These are phyloP conservation scores for Septoria petroselini DNA, from an alignment of 2,329 filamentous ascomycete species.

Conservation along the genomic window DNA sequence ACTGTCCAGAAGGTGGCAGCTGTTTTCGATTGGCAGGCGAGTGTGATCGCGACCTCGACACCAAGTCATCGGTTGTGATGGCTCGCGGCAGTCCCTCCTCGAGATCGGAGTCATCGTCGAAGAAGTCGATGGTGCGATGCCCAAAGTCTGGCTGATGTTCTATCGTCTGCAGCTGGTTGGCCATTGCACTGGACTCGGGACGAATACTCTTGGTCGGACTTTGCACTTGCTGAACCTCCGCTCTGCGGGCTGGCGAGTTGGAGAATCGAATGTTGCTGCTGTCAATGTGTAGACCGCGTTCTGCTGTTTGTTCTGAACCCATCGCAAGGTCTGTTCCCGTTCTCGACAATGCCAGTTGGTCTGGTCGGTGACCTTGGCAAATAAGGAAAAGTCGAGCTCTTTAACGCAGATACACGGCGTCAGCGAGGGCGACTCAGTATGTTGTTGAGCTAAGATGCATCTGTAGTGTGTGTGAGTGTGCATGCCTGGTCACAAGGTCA, in stretches of 20 bases:
- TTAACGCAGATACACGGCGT: neutral
- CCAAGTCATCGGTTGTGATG: conserved; percentile 2
- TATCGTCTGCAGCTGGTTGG: conserved; percentile 30
- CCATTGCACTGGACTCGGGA: conserved; percentile 28
- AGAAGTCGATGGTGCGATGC: conserved; percentile 37
- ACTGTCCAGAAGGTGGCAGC: conserved; percentile 20
- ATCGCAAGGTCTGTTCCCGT: too few relatives aligned
- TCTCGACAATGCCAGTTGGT: too few relatives aligned
- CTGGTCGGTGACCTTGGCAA: conserved; percentile 1
- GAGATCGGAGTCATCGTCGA: conserved; percentile 36
- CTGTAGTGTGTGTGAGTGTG: conserved; percentile 8
- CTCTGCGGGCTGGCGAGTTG: conserved; percentile 37
- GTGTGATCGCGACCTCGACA: conserved; percentile 10
- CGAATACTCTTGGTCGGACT: conserved; percentile 40
- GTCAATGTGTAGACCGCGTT: conserved; percentile 11
- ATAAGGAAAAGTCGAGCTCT: neutral
- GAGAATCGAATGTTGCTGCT: conserved; percentile 29
- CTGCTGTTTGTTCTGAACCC: conserved; percentile 2
- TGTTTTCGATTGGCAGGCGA: conserved; percentile 25
- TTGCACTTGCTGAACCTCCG: conserved; percentile 32
- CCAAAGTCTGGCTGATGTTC: conserved; percentile 34
- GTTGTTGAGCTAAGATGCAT: conserved; percentile 4
- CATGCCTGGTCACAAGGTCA: conserved; percentile 9
- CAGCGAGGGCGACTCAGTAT: neutral
- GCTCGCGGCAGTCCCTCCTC: conserved; percentile 18